Base-by-base conservation (phyloP, 1,284 basidiomycete species). In the Omphalotus olearius region DNA sequence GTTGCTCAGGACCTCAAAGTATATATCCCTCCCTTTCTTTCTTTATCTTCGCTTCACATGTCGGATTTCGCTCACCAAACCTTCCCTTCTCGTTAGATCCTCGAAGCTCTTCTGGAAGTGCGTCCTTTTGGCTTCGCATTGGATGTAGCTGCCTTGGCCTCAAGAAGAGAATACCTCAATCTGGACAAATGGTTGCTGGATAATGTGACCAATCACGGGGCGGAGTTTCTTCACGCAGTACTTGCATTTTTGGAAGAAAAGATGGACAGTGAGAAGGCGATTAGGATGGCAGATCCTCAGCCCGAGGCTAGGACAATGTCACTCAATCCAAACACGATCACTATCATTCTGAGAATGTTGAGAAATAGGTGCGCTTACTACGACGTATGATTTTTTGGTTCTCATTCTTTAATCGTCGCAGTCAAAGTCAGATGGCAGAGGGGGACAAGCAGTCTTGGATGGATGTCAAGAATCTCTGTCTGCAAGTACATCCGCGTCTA, bases 141-240 rank as follows among this genome's bases (percentile, higher is more conserved):
- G 46, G 97, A 99, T 65, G 87, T 98, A 37, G 97, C 97, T 13
- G 88, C 94, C 4, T 73, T 98, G 20, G 95, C 95, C 1, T 93
- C 93, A 39, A 87, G 93, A 44, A 77, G 93, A 60, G 96, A 99
- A 66, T 92, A 93, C 63, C 78, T 99, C 61, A 94, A 98, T 62
- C 78, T 99, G 45, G 95, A 98, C 69, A 93, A 96, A 68, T 99
- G 95, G 95, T 77, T 99, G 4, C 84, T 90, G 36, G 91, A 94
- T 66, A 88, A 91, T 60, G 88, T 97, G 38, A 74, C 82, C 13
- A 71, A 75, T 41, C 88, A 94, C 59, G 91, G 91, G 2, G 79
- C 80, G 37, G 91, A 93, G 56, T 98, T 98, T 63, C 78, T 98
- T 41, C 85, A 89, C 53, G 85, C 91, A 13, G 83, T 95, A 55